Base-by-base conservation (phyloP, 2,329 filamentous ascomycete genomes). In the Lachnellula suecica region DNA sequence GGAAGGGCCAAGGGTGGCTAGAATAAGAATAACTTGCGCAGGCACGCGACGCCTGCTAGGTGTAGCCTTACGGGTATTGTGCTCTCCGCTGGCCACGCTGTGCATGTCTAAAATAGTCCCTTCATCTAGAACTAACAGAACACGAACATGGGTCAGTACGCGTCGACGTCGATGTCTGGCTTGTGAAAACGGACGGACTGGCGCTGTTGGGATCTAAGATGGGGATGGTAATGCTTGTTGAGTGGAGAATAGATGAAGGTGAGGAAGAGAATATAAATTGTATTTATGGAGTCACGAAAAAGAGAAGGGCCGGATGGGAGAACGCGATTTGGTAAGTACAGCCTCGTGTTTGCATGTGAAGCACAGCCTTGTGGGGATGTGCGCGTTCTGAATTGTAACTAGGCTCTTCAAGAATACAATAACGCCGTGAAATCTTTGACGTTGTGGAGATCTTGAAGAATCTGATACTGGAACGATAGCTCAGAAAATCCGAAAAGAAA, bases 1-100 rank as follows among this genome's bases (percentile, higher is more conserved):
- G n/a, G n/a, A n/a, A n/a, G n/a, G n/a, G 24, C 48, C 48, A 50
- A 44, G 44, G 44, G 38, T 38, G 37, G 38, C n/a, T n/a, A n/a
- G 34, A 45, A 27, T 19, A 24, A 44, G 37, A 27, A 44, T 31
- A 8, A 25, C 19, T 17, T 23, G 27, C 38, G 17, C 29, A 44
- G 29, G 24, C 48, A 50, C 48, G 41, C 48, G 48, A 50, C 41
- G n/a, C n/a, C n/a, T n/a, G n/a, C n/a, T n/a, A n/a, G n/a, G n/a
- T 38, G 29, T 41, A 50, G 48, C 48, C 48, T 50, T 50, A 50
- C 37, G 41, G 44, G 25, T 8, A 37, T 13, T 44, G n/a, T 15
- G 40, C 27, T 29, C 13, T 40, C 48, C 37, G 24, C 31, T 50
- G 48, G 29, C 29, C 15, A n/a, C n/a, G n/a, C n/a, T n/a, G n/a